Evolutionary conservation across 331 rosid species (phyloP).

Genomic region (Erythrophleum ivorense): DNA sequence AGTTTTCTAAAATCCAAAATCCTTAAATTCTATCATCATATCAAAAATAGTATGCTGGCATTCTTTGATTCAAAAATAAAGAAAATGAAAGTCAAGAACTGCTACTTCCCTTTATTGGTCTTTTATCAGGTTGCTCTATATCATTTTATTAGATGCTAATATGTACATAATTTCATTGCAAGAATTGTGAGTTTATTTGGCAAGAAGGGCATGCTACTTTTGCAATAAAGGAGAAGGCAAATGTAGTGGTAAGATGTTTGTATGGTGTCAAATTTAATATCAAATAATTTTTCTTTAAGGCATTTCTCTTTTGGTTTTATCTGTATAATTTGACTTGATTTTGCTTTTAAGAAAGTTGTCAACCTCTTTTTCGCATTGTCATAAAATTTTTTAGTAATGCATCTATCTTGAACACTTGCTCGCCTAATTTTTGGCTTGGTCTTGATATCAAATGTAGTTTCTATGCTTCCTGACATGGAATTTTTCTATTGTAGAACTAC

Average conservation of each 20-base stretch:
- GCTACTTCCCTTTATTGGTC: conserved; percentile 72
- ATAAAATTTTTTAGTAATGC: background rate
- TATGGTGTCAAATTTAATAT: background rate
- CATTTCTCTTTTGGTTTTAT: conserved; percentile 5
- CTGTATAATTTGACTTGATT: background rate
- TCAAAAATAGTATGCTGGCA: conserved; percentile 46
- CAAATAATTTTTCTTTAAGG: conserved; percentile 30
- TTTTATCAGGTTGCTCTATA: background rate
- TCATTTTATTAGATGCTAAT: background rate
- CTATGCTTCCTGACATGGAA: conserved; percentile 46
- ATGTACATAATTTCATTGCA: conserved; percentile 37
- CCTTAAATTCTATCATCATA: background rate
- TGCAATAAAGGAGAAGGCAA: conserved; percentile 89
- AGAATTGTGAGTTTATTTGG: conserved; percentile 99
- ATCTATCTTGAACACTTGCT: conserved; percentile 7
- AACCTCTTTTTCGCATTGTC: too few relatives aligned
- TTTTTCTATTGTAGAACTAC: conserved; percentile 69
- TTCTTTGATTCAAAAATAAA: conserved; percentile 88
- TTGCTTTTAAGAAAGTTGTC: too few relatives aligned
- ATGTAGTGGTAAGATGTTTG: conserved; percentile 67
- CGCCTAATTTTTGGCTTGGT: conserved; percentile 27
- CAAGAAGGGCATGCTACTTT: conserved; percentile 98
- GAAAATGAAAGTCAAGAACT: conserved; percentile 87
- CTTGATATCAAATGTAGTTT: conserved; percentile 35
- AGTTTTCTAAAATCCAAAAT: background rate